These are phyloP conservation scores for Metschnikowia matae DNA, from an alignment of 805 yeast species.

Conservation along the genomic window DNA sequence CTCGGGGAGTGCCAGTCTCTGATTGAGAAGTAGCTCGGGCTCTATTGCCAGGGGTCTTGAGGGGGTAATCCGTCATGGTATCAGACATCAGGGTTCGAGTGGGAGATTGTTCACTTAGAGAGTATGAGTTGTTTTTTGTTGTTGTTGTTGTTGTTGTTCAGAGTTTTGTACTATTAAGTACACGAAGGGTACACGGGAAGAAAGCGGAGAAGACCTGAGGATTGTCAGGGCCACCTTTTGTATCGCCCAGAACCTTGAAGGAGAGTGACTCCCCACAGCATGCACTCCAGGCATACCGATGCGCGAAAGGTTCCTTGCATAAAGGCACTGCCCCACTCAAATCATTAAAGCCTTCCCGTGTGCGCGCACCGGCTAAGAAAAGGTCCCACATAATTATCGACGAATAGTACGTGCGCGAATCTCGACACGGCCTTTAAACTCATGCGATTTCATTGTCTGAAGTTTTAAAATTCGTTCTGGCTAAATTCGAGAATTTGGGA, in stretches of 20 bases:
- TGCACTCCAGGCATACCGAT: background rate
- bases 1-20: background rate
- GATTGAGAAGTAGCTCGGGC: conserved; percentile 7
- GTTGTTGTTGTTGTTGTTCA: background rate
- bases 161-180: background rate
- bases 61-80: background rate
- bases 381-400: background rate
- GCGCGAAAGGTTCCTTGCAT: conserved; percentile 1
- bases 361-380: background rate
- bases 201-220: background rate
- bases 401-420: background rate
- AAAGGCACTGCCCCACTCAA: background rate
- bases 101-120: background rate
- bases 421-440: background rate
- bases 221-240: background rate
- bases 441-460: background rate
- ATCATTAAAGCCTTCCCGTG: background rate
- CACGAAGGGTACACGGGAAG: background rate
- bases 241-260: background rate
- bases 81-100: background rate
- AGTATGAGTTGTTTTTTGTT: background rate
- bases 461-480: too few relatives aligned
- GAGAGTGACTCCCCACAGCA: conserved; percentile 3
- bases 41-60: conserved; percentile 3
- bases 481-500: too few relatives aligned